Base-by-base conservation (phyloP, 768 basidiomycete species). In the Pisolithus microcarpus region DNA sequence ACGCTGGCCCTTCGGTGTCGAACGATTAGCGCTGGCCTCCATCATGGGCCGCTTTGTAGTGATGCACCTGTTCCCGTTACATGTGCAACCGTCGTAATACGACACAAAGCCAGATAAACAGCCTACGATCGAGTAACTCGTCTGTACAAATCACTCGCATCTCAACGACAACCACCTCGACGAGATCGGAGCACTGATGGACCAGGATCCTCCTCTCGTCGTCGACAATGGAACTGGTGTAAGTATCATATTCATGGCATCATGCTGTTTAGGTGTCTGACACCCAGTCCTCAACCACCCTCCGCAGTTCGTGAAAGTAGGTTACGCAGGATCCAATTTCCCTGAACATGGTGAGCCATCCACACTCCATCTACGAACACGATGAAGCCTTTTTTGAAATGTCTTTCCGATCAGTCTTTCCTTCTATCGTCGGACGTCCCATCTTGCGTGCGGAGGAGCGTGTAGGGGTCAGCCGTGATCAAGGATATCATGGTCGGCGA, bases 401-500 rank as follows among this genome's bases (percentile, higher is more conserved):
- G 30, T 21, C 24, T 38, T 13, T 38, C 34, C 43, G 39, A 26
- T 23, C 11, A 94, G 92, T 96, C 51, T 99, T 98, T 66, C 91
- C 95, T 3, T 98, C 96, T 38, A 84, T 99, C 64, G 82, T 99
- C 59, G 96, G 96, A 16, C 86, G 95, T 18, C 95, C 95, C 28
- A 99, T 99, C 66, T 75, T 98, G 55, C 91, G 95, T 53, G 95
- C 95, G 7, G 95, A 98, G 70, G 95, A 98, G 71, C 88, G 95
- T 51, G 82, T 93, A n/a, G 30, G 87, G 91, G 37, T 76, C 82
- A 39, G 76, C 87, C 10, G 70, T 84, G 58, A 97, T 98, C 78
- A 91, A 90, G 65, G 95, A 99, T 68, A 87, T 97, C 73, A 96
- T 98, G 92, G 74, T 97, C 67, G 96, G 96, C 55, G 95, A 98